phyloP scores from a whole-genome alignment of 176 grass and related monocot genomes.

The Aegilops longissima region DNA sequence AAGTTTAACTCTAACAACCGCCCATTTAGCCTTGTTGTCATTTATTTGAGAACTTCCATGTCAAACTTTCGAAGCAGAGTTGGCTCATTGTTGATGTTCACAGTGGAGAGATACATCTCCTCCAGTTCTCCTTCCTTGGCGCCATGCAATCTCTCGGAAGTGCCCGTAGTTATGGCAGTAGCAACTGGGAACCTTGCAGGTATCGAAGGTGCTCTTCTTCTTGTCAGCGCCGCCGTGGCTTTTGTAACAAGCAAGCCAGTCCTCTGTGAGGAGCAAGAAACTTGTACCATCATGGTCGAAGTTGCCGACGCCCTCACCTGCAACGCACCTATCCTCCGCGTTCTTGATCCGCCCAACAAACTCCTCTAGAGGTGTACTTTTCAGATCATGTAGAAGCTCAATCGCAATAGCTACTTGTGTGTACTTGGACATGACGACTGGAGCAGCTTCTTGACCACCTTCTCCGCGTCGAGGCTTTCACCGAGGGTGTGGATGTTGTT shows the following conservation, averaged over 20 bases:
- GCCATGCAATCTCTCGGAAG: neutral
- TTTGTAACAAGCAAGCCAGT: neutral
- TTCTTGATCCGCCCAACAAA: neutral
- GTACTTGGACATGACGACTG: neutral
- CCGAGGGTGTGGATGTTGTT: too few relatives aligned
- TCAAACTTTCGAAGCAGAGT: neutral
- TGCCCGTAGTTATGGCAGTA: neutral
- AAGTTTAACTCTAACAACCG: neutral
- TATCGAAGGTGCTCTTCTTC: neutral
- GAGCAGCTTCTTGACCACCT: too few relatives aligned
- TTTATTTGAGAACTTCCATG: neutral
- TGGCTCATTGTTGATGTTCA: neutral
- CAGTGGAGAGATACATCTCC: too few relatives aligned
- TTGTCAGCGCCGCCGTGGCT: neutral
- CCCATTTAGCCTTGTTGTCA: neutral
- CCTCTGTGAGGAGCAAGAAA: neutral
- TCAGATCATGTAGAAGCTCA: neutral
- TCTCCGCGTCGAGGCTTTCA: too few relatives aligned
- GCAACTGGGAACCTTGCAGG: neutral
- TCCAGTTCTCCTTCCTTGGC: neutral
- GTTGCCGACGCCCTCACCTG: neutral
- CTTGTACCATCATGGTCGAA: neutral
- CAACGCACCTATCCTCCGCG: neutral
- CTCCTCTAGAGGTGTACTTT: neutral
- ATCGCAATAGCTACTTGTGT: neutral